Evolutionary conservation across 495 filamentous ascomycete species (phyloP), one percentile per base, ranked within the genome.

Genomic region (Penicillium angulare): DNA sequence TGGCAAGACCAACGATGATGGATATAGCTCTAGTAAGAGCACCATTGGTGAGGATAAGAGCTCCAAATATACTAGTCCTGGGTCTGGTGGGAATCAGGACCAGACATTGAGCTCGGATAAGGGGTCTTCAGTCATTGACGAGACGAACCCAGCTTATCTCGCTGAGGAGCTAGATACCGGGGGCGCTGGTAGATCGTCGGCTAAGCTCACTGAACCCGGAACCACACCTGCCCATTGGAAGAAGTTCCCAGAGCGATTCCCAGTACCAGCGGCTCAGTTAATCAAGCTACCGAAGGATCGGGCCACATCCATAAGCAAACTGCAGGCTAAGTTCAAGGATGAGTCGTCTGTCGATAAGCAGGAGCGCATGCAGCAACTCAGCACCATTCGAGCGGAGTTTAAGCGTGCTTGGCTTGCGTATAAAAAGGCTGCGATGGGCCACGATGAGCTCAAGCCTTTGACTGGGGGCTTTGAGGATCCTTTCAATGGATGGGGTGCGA

Each of bases 401-500:
- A 50, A 71, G 22, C 83, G 84, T 54, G 82, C 84, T n/a, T 96
- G 90, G 89, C 66, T 71, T 0, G 84, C 83, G 22, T 96, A 96
- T 58, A 86, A 80, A 51, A 63, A 80, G 39, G 66, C 81, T 54
- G 90, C 90, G 3, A 91, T 90, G 88, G 72, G 78, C 26, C 82
- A 87, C 49, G 91, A 96, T 54, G 90, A 95, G 41, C 63, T 95
- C 10, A 77, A 72, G 41, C 91, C 91, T 2, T 55, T 92, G 5
- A 78, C 80, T 0, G 83, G 78, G 26, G 71, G 67, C 17, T 80
- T 63, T 31, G 72, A 73, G 41, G 76, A 97, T 59, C 88, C 92
- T 0, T 98, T 98, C 60, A 91, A 86, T 64, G 89, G 89, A 18
- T 98, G 93, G 93, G 93, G 87, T 17, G 93, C 93, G 3, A 97